These are phyloP conservation scores for Neurospora sp. DNA, from an alignment of 495 filamentous ascomycete species.

Conservation along the genomic window DNA sequence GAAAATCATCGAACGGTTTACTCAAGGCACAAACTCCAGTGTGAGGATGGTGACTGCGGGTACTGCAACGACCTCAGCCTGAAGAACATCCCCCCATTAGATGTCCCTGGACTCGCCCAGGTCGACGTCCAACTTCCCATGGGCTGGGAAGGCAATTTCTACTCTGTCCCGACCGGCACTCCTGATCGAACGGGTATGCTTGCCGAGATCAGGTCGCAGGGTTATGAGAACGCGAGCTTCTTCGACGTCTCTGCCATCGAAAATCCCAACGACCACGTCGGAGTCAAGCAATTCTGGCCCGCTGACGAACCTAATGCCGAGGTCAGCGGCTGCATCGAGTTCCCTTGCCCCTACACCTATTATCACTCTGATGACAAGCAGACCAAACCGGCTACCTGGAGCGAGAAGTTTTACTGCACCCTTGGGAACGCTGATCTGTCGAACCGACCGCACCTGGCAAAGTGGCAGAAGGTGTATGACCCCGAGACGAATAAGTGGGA, in stretches of 20 bases:
- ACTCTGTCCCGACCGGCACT: slow-evolving; percentile 29
- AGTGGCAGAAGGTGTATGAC: neutral
- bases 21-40: slow-evolving; percentile 21
- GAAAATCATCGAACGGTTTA: slow-evolving; percentile 28
- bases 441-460: neutral
- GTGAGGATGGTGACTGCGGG: rapidly evolving
- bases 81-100: slow-evolving; percentile 13
- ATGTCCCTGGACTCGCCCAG: slow-evolving; percentile 19
- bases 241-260: slow-evolving; percentile 48
- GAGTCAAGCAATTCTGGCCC: slow-evolving; percentile 40
- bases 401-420: slow-evolving; percentile 29
- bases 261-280: slow-evolving; percentile 32
- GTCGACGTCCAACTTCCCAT: slow-evolving; percentile 25
- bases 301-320: slow-evolving; percentile 7
- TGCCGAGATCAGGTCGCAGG: slow-evolving; percentile 40
- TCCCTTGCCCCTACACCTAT: slow-evolving; percentile 40
- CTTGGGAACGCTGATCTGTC: slow-evolving; percentile 19
- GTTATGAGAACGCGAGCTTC: slow-evolving; percentile 31
- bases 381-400: slow-evolving; percentile 27
- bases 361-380: slow-evolving; percentile 38
- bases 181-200: slow-evolving; percentile 37
- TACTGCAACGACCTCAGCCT: slow-evolving; percentile 14
- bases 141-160: slow-evolving; percentile 40
- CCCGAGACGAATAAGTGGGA: neutral
- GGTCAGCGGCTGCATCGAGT: slow-evolving; percentile 35